Conservation (phyloP, 495 filamentous ascomycete species). For the Pseudoneurospora amorphoporcata region DNA sequence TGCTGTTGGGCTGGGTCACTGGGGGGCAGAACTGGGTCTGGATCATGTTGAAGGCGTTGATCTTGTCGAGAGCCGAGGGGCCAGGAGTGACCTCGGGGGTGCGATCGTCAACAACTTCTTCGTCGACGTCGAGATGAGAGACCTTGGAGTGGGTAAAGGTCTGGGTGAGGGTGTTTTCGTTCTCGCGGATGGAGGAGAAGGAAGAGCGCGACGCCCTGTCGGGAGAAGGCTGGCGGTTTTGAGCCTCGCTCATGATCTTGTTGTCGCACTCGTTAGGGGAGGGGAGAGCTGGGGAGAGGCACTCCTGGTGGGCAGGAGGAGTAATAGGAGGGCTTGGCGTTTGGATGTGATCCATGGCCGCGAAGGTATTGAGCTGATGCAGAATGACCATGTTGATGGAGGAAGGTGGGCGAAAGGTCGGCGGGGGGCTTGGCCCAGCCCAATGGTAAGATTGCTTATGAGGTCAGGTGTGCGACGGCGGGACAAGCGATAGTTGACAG, state of each 20-base stretch:
- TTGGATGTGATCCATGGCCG: background rate
- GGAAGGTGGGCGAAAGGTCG: conserved; percentile 3
- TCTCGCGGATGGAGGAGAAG: conserved; percentile 49
- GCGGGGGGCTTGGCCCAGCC: conserved; percentile 9
- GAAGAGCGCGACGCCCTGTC: conserved; percentile 39
- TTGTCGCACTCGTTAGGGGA: background rate
- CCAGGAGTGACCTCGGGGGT: conserved; percentile 8
- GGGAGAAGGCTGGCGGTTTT: conserved; percentile 10
- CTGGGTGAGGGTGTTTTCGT: conserved; percentile 49
- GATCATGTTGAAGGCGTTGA: conserved; percentile 24
- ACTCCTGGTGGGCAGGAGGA: background rate
- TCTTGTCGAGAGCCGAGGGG: background rate
- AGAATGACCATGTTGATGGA: conserved; percentile 1
- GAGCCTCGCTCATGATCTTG: background rate
- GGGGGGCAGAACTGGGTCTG: conserved; percentile 39
- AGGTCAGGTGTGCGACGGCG: conserved; percentile 18
- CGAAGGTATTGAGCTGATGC: background rate
- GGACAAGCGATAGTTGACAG: background rate
- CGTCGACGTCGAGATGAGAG: conserved; percentile 36
- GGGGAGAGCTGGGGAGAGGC: background rate
- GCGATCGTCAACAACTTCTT: conserved; percentile 34
- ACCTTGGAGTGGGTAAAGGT: conserved; percentile 60
- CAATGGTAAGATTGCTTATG: conserved; percentile 6
- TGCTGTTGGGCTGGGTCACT: conserved; percentile 34
- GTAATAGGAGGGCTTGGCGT: background rate